Percentiles rank a stretch among this genome's conserved stretches.
phyloP scores from a whole-genome alignment of 257 asterid species.

The Thymus quinquecostatus region DNA sequence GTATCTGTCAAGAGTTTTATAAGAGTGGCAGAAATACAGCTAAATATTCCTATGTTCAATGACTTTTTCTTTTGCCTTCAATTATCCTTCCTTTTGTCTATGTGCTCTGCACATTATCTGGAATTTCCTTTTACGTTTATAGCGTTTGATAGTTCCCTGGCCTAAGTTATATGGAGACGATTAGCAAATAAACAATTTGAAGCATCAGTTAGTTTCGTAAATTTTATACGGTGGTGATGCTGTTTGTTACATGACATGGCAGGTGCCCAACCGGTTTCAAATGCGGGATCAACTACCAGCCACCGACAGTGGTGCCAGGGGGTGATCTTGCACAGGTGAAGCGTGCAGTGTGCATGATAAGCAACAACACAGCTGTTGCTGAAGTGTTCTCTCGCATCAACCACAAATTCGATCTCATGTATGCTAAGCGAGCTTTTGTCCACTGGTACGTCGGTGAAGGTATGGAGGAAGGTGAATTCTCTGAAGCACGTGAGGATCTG shows the following conservation, averaged over 20 bases:
- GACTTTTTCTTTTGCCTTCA: too few relatives aligned
- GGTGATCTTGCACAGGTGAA: constrained; percentile 40
- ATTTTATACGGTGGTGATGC: neutral
- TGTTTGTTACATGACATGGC: neutral
- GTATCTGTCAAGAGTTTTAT: neutral
- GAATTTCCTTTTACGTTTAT: too few relatives aligned
- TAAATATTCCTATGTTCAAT: neutral
- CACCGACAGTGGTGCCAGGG: constrained; percentile 43
- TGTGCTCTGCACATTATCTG: too few relatives aligned
- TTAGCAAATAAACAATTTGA: too few relatives aligned
- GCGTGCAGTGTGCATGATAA: constrained; percentile 43
- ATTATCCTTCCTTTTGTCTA: too few relatives aligned
- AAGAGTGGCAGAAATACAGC: neutral
- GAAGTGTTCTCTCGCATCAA: constrained; percentile 36
- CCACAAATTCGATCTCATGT: constrained; percentile 40
- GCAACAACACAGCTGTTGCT: constrained; percentile 42
- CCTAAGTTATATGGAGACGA: too few relatives aligned
- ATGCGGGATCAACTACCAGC: constrained; percentile 40
- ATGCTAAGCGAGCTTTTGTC: constrained; percentile 37
- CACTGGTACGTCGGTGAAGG: constrained; percentile 47
- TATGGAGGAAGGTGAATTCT: constrained; percentile 42
- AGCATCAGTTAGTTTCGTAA: neutral
- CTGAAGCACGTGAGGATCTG: constrained; percentile 39
- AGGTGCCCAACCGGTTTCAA: constrained; percentile 46
- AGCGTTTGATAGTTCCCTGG: too few relatives aligned